Conservation (phyloP, 306 rosid genomes). For the Malus orientalis region DNA sequence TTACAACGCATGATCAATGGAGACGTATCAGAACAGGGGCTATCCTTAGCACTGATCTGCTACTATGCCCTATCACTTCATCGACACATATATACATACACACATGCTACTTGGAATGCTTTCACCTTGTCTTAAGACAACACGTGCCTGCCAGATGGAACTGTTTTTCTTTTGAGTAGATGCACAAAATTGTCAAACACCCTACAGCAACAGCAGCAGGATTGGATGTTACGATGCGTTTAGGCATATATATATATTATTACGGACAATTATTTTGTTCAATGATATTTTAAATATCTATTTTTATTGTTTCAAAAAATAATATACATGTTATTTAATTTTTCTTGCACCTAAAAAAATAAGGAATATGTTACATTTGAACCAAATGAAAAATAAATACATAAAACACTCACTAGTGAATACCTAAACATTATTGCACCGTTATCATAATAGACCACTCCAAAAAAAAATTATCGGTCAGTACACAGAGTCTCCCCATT, state of each 20-base stretch:
- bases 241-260: not conserved
- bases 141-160: constrained; percentile 2
- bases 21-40: not conserved
- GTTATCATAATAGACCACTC: not conserved
- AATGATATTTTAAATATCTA: too few species aligned
- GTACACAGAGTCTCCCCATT: not conserved
- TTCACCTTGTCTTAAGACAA: not conserved
- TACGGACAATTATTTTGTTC: too few species aligned
- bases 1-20: not conserved
- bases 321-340: too few species aligned
- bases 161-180: not conserved
- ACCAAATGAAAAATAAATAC: too few species aligned
- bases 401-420: too few species aligned
- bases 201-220: not conserved
- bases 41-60: not conserved
- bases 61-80: not conserved
- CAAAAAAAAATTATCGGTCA: not conserved
- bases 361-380: too few species aligned
- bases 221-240: constrained; percentile 13
- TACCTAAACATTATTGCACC: not conserved
- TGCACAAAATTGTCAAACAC: constrained; percentile 4
- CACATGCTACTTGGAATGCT: not conserved
- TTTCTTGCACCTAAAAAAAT: too few species aligned
- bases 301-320: too few species aligned
- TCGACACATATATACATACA: not conserved